Base-by-base conservation (phyloP, 2,329 filamentous ascomycete genomes). In the Diaporthe longicolla region DNA sequence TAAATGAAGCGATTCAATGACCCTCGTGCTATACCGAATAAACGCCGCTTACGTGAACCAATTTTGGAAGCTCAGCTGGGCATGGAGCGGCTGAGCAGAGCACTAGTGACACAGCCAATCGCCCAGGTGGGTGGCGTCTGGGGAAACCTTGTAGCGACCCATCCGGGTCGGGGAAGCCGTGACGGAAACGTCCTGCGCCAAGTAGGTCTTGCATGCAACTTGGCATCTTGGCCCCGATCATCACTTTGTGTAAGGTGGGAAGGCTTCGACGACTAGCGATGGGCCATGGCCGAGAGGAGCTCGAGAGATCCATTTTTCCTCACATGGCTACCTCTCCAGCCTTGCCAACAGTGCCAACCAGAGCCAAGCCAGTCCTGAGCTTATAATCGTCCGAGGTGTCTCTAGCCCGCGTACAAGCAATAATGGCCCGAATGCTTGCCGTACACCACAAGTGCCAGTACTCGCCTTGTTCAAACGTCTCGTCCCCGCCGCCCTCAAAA, bases 141-240 rank as follows among this genome's bases (percentile, higher is more conserved):
- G 69, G 45, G 69, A 71, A 71, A 71, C 69, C 55, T 61, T 37
- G 69, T 43, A 35, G 32, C 11, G 37, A 58, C 43, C 69, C 57
- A 63, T 54, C 69, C 69, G 24, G 45, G 58, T 71, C 57, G 45
- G 40, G 50, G 15, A 63, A 52, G 55, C 45, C 69, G 57, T 63
- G 69, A 52, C 32, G 57, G 58, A 54, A 52, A 63, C 48, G 58
- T 52, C 45, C 57, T 71, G 69, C 69, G 69, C 69, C 69, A 71
- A 71, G 69, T 58, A 43, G 57, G 19, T 37, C 69, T 32, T 71
- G 69, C 69, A 71, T 71, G 24, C n/a, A 63, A 37, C 69, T 63
- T 71, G 69, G 69, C 55, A 71, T 45, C 69, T 71, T 71, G 57
- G 69, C 69, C 48, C 29, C 48, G 57, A 63, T 71, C 45, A 63